phyloP scores from a whole-genome alignment of 179 eudicot genomes.

The Sideroxylon spinosum region DNA sequence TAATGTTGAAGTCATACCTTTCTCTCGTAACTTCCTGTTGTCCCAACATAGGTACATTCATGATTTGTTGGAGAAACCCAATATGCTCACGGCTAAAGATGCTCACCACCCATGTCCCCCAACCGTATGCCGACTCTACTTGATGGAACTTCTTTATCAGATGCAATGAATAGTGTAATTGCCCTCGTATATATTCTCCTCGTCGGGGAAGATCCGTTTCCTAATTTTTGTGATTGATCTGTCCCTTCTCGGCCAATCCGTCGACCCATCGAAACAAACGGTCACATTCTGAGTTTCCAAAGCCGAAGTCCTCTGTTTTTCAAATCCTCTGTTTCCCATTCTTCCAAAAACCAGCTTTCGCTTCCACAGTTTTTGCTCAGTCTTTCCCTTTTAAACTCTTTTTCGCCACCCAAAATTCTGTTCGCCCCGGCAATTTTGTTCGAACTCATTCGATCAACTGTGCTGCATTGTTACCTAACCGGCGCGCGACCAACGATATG shows the following conservation, averaged over 20 bases:
- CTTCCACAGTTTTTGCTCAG: background rate
- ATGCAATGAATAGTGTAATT: too few species aligned
- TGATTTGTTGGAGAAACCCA: too few species aligned
- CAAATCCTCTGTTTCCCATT: background rate
- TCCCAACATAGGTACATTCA: too few species aligned
- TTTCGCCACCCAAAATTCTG: background rate
- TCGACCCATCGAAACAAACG: slow-evolving; percentile 2
- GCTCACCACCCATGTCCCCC: too few species aligned
- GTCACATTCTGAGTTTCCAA: slow-evolving; percentile 12
- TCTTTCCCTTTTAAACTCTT: background rate
- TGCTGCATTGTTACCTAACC: background rate
- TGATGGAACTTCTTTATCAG: too few species aligned
- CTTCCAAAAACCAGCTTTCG: background rate
- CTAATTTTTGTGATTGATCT: too few species aligned
- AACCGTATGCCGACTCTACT: too few species aligned
- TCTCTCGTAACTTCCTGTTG: too few species aligned
- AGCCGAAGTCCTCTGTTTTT: background rate
- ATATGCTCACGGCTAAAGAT: too few species aligned
- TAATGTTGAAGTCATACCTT: too few species aligned
- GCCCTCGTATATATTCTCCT: too few species aligned
- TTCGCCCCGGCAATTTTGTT: background rate
- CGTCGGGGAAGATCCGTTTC: too few species aligned
- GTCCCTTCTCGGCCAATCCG: slow-evolving; percentile 1
- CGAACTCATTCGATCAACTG: background rate
- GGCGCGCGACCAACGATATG: background rate